These are phyloP conservation scores for Scutellaria baicalensis DNA, from an alignment of 257 asterid species.

Conservation along the genomic window DNA sequence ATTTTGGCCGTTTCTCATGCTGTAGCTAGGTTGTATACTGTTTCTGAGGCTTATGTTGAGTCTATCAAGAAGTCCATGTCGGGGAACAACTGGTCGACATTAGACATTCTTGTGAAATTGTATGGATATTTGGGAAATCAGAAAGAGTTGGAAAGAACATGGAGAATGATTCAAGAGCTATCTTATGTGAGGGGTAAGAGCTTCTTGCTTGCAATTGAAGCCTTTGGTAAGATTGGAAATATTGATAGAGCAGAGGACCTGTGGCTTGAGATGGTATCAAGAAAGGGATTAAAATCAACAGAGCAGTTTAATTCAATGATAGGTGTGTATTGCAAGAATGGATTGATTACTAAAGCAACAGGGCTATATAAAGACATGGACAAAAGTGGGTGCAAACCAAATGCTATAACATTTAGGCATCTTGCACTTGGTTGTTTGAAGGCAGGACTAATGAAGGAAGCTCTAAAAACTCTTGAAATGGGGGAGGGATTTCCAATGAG, in stretches of 20 bases:
- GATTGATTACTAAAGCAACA: constrained; percentile 70
- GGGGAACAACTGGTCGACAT: constrained; percentile 80
- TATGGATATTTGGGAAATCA: constrained; percentile 57
- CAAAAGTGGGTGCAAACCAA: constrained; percentile 60
- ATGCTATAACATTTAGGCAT: constrained; percentile 72
- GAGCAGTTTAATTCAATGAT: constrained; percentile 78
- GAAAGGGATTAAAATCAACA: constrained; percentile 54
- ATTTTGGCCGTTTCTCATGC: constrained; percentile 78
- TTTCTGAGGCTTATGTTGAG: constrained; percentile 63
- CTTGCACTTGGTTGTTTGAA: constrained; percentile 80
- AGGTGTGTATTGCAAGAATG: constrained; percentile 67
- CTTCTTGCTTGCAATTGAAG: constrained; percentile 65
- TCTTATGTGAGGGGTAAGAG: constrained; percentile 59
- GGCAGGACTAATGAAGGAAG: constrained; percentile 69
- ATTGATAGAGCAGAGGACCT: constrained; percentile 60
- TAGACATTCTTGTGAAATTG: constrained; percentile 60
- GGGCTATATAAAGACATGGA: constrained; percentile 74
- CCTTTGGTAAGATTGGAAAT: constrained; percentile 71
- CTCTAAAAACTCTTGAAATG: constrained; percentile 51
- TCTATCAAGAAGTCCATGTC: constrained; percentile 47
- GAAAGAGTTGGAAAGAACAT: constrained; percentile 57
- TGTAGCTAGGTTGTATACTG: constrained; percentile 76
- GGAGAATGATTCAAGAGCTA: constrained; percentile 47
- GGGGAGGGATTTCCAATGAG: constrained; percentile 34
- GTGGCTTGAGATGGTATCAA: constrained; percentile 53